Base-by-base conservation (phyloP, 2,329 filamentous ascomycete species). In the Cephalotrichum gorgonifer region DNA sequence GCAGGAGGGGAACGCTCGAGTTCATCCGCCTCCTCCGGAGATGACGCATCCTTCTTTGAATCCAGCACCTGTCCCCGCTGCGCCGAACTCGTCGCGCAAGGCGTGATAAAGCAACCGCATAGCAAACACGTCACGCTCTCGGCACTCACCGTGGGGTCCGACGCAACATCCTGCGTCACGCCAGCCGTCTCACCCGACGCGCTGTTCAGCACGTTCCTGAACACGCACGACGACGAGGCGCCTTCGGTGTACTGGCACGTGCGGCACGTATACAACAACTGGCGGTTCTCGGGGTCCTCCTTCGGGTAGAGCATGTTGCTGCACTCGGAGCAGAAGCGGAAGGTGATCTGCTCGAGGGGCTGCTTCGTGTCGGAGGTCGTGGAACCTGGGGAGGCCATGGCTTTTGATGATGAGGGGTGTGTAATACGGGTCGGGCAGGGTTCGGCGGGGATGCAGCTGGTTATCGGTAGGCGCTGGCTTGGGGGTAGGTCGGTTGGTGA, bases 231-330 rank as follows among this genome's bases (percentile, higher is more conserved):
- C 22, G 88, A 91, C 53, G 81, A 81, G 28, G 91, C 90, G 54
- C 85, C 81, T 64, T 95, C 89, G 59, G 85, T 87, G 70, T 88
- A 95, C 63, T 89, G 84, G 72, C 93, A 98, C 50, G 90, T 96
- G 59, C 91, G 87, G 75, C 93, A 98, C 55, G 88, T 89, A 70
- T 94, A 98, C 73, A 95, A 85, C 57, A 98, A 83, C 60, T 83
- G 84, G 71, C 87, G 87, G 53, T 81, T 82, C 53, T 83, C 75
- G 54, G 85, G 82, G 68, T 98, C 89, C 74, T 98, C 94, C 70
- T 94, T 93, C 46, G 93, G 93, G 63, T 97, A 97, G 49, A 98
- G 76, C 79, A 98, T 86, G 75, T 98, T 98, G 60, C 90, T 95
- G 73, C 93, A 98, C 76, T 98, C 93, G 59, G 88, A 89, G 74